phyloP scores from a whole-genome alignment of 176 grass and related monocot genomes.

The Aegilops speltoides region DNA sequence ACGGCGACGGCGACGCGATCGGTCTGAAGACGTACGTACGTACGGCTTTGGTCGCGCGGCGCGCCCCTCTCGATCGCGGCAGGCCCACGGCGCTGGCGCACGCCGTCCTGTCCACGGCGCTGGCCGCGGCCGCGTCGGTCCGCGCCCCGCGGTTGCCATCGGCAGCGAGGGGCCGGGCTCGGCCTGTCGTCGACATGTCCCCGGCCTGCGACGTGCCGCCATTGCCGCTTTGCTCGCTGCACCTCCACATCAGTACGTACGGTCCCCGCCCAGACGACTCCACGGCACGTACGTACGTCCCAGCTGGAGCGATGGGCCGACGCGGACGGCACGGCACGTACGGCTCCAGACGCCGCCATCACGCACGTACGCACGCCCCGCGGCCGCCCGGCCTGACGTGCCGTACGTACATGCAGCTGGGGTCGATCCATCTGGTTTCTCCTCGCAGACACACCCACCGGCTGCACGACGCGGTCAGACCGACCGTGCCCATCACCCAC shows the following conservation, averaged over 20 bases:
- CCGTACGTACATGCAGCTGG: no score
- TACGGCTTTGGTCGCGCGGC: background rate
- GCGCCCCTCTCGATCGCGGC: no score
- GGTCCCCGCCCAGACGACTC: background rate
- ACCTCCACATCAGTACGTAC: background rate
- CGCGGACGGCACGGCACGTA: background rate
- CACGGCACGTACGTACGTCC: no score
- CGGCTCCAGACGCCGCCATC: no score
- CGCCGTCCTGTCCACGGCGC: background rate
- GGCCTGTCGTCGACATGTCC: constrained; percentile 33
- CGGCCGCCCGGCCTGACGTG: no score
- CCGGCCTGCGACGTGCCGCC: constrained; percentile 31
- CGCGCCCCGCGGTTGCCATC: background rate
- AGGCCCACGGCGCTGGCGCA: background rate
- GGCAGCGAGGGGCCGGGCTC: background rate
- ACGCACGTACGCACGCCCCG: no score
- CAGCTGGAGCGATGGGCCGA: background rate
- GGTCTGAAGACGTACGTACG: background rate
- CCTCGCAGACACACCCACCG: no score
- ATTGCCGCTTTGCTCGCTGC: constrained; percentile 14
- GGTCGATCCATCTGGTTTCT: no score
- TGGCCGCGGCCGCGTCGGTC: no score
- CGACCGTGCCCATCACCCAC: no score
- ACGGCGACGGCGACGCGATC: background rate
- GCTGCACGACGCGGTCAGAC: no score